Evolutionary conservation across 176 grass and related monocot species (phyloP).

Genomic region (Oryza meyeriana): DNA sequence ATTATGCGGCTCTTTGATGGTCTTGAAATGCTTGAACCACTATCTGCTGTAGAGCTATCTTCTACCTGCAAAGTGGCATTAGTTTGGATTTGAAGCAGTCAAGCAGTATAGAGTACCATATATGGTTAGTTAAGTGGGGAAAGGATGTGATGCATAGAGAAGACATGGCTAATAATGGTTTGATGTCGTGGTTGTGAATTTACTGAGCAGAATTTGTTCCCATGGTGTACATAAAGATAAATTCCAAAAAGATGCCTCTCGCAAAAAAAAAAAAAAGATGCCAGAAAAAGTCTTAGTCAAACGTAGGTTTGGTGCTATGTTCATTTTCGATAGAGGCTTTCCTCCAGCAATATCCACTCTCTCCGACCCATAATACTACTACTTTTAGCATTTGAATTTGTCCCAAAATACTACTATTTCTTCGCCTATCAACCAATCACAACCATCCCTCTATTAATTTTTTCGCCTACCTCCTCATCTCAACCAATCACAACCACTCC

Average conservation of each 20-base stretch:
- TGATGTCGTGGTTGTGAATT: not conserved
- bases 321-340: not conserved
- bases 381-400: no score
- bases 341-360: not conserved
- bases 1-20: slow-evolving; percentile 55
- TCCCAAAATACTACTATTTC: no score
- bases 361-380: no score
- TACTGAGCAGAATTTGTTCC: not conserved
- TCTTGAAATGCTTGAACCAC: slow-evolving; percentile 43
- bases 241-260: not conserved
- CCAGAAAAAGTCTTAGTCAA: not conserved
- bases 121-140: not conserved
- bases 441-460: no score
- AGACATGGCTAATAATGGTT: no score
- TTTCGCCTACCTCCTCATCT: no score
- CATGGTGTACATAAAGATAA: not conserved
- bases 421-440: no score
- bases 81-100: not conserved
- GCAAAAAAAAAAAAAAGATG: not conserved
- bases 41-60: slow-evolving; percentile 55
- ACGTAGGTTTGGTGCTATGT: not conserved
- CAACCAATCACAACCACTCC: no score
- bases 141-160: not conserved
- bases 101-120: not conserved
- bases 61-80: slow-evolving; percentile 47